Evolutionary conservation across 2,329 filamentous ascomycete species (phyloP).

Genomic region (Fusarium sp.): DNA sequence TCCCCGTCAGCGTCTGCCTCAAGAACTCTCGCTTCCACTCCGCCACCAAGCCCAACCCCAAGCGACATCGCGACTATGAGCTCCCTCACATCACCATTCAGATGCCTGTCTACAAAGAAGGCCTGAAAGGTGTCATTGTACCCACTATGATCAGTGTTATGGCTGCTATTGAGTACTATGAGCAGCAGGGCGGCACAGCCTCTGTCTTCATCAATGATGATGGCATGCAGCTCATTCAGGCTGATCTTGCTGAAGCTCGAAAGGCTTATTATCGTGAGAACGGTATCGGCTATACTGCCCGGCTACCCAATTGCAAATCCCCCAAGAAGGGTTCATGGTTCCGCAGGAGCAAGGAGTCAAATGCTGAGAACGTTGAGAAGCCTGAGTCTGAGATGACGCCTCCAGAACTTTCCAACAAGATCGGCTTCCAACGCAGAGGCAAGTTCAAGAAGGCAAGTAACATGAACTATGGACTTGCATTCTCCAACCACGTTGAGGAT

Average conservation of each 20-base stretch:
- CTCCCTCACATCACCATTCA: slow-evolving; percentile 60
- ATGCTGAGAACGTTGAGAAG: slow-evolving; percentile 48
- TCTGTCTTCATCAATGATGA: slow-evolving; percentile 78
- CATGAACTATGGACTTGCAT: slow-evolving; percentile 73
- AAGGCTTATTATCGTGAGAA: slow-evolving; percentile 69
- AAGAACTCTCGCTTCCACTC: slow-evolving; percentile 46
- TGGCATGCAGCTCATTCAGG: slow-evolving; percentile 72
- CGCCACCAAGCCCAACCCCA: slow-evolving; percentile 45
- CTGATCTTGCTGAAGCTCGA: slow-evolving; percentile 61
- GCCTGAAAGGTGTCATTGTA: slow-evolving; percentile 34
- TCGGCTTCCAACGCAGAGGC: slow-evolving; percentile 66
- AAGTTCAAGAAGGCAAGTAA: slow-evolving; percentile 77
- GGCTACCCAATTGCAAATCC: slow-evolving; percentile 58
- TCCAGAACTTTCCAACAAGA: slow-evolving; percentile 52
- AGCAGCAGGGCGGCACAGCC: slow-evolving; percentile 72
- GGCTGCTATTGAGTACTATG: slow-evolving; percentile 69
- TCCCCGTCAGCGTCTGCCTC: slow-evolving; percentile 43
- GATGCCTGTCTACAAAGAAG: slow-evolving; percentile 60
- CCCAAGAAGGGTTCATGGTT: slow-evolving; percentile 30
- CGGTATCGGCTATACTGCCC: slow-evolving; percentile 68
- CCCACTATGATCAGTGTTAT: slow-evolving; percentile 53
- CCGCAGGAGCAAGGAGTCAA: slow-evolving; percentile 32
- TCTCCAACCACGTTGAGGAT: slow-evolving; percentile 68
- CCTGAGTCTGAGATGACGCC: slow-evolving; percentile 53
- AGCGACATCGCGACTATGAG: slow-evolving; percentile 50